phyloP scores from a whole-genome alignment of 208 protist species.

The Leishmania martiniquensis region DNA sequence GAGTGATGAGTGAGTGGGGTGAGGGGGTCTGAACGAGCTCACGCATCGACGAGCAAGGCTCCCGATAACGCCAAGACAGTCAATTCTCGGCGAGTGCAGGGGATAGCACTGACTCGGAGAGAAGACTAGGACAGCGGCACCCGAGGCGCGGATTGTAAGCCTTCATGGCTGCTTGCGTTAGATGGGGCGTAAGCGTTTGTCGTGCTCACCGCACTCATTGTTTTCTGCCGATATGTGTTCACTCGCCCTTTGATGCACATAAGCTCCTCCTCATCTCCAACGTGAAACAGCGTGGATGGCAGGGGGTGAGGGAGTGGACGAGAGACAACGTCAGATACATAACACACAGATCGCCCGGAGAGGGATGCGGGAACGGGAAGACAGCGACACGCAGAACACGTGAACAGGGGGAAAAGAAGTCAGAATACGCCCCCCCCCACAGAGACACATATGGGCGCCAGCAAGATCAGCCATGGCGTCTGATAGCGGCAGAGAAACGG shows the following conservation, averaged over 20 bases:
- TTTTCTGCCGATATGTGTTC: no score
- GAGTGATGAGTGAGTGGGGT: neutral
- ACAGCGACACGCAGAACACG: neutral
- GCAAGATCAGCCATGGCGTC: no score
- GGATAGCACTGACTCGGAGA: neutral
- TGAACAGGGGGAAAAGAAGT: conserved; percentile 7
- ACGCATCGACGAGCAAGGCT: neutral
- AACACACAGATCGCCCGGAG: no score
- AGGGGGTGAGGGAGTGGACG: neutral
- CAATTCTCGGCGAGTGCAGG: neutral
- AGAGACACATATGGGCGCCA: no score
- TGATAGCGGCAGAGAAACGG: neutral
- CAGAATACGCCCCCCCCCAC: no score
- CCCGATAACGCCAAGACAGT: neutral
- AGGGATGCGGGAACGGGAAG: no score
- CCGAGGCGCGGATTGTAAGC: neutral
- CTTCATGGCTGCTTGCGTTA: neutral
- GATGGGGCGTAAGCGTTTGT: neutral
- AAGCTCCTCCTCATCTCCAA: no score
- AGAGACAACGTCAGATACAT: conserved; percentile 8
- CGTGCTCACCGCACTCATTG: neutral
- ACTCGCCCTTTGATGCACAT: no score
- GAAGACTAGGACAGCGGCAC: neutral
- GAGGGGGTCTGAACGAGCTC: neutral
- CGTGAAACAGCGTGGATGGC: no score